Conservation (phyloP, 495 filamentous ascomycete species). For the Choiromyces venosus region DNA sequence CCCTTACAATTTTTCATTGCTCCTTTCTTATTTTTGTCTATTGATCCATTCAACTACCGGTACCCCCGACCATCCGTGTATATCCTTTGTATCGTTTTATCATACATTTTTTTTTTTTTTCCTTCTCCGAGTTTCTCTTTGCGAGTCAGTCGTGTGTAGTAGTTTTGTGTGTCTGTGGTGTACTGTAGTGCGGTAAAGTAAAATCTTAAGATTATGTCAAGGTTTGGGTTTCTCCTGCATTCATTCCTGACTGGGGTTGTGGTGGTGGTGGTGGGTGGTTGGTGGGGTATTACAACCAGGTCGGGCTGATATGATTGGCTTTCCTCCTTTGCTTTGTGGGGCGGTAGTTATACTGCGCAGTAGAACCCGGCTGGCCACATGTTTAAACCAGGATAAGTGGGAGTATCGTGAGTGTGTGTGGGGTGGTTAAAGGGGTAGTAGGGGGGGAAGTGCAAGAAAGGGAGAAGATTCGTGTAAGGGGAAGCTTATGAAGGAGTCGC, state of each 20-base stretch:
- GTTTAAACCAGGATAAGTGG: background rate
- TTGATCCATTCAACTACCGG: background rate
- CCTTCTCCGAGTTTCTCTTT: background rate
- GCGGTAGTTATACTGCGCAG: background rate
- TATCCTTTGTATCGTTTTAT: conserved; percentile 37
- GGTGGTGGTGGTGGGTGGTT: background rate
- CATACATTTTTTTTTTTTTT: conserved; percentile 14
- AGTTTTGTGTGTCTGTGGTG: background rate
- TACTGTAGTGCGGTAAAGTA: background rate
- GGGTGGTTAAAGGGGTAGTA: background rate
- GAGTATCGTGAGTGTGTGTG: background rate
- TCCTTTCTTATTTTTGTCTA: background rate
- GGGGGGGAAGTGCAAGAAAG: background rate
- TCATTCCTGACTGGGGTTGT: too few species aligned
- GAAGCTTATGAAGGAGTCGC: background rate
- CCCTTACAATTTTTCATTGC: background rate
- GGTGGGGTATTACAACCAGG: background rate
- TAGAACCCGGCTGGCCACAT: background rate
- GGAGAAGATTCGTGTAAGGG: background rate
- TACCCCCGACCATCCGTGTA: background rate
- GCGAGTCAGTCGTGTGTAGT: background rate
- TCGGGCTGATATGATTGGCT: background rate
- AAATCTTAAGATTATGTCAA: background rate
- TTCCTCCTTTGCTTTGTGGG: background rate
- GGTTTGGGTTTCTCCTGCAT: background rate